Evolutionary conservation across 169 alveolate species (phyloP), one percentile per base, ranked within the genome.

Genomic region (Cryptosporidium parvum): DNA sequence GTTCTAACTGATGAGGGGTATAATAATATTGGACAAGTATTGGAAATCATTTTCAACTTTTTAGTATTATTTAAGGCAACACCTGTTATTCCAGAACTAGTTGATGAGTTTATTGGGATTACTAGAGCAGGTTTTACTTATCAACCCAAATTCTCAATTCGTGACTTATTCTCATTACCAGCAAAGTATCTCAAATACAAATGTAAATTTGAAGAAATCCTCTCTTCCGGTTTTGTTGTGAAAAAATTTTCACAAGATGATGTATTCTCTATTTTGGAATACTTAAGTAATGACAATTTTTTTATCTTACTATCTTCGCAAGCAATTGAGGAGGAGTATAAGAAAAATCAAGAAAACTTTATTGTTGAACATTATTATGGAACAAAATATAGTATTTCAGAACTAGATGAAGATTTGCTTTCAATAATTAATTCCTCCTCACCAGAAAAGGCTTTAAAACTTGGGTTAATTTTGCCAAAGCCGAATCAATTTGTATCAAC

Each of bases 401-500:
- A 80, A 23, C 62, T 80, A 31, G 39, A 35, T 62, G 75, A 33
- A 12, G 45, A 59, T n/a, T 59, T 80, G 12, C 31, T 23, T 26
- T 35, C 69, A 10, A 44, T 39, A 21, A 29, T 80, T 9, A 48
- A 39, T 35, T 26, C 39, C 7, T 23, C 62, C 7, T 39, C 72
- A 31, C 9, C 35, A 35, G 75, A 80, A 39, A 56, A 80, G 3
- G 62, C 89, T 2, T n/a, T 26, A 9, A 26, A 65, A 31, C 67
- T 80, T 42, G 89, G 89, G 9, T n/a, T 80, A 39, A 31, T 26
- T 3, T 80, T 80, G 26, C 89, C 89, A 26, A 80, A 80, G 37
- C 73, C 80, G 3, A 80, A 80, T 59, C 89, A 67, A 62, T 80
- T 80, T 80, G 75, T 80, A 23, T 80, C 89, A 6, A 62, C 89